Base-by-base conservation (phyloP, 2,329 filamentous ascomycete genomes). In the Nannizziopsis arthrosporioides region DNA sequence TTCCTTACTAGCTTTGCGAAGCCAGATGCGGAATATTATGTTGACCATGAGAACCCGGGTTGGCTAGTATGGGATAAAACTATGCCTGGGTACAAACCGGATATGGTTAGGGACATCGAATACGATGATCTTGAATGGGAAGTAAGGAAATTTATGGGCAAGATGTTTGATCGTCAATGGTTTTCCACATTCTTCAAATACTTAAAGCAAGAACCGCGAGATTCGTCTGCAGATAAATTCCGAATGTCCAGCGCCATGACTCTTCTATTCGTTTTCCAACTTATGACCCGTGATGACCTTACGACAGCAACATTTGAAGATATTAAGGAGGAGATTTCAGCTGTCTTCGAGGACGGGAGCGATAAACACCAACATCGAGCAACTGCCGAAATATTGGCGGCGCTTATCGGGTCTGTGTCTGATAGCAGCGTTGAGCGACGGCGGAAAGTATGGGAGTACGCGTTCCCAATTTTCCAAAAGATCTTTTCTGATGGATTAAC, bases 351-450 rank as follows among this genome's bases (percentile, higher is more conserved):
- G 11, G 90, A 98, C 63, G 92, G 93, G 8, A 92, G 82, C 58
- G 92, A 98, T 63, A 95, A 95, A 67, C 92, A 98, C 64, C 90
- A 98, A 63, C 92, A 98, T 63, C 85, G 92, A 45, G 92, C 92
- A 12, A 94, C 92, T 1, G 80, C 92, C 0, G 92, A 98, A 67
- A 95, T 98, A 48, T 71, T 98, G 43, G 88, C 85, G 11, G 89
- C 86, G 3, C 67, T 98, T 58, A 73, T 98, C 19, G 80, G 81
- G 12, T 86, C 85, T 32, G 86, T 87, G 12, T 77, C 82, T 42
- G 89, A 95, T 56, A 81, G 87, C 22, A 81, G 82, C 5, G 71
- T 81, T 3, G 80, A 85, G 46, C 79, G 84, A 55, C 81, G 88
- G 40, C 78, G 84, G 49, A 73, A 78, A 56, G 78, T 93, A 0